Evolutionary conservation across 306 rosid species (phyloP).

Genomic region (Argentina anserina): DNA sequence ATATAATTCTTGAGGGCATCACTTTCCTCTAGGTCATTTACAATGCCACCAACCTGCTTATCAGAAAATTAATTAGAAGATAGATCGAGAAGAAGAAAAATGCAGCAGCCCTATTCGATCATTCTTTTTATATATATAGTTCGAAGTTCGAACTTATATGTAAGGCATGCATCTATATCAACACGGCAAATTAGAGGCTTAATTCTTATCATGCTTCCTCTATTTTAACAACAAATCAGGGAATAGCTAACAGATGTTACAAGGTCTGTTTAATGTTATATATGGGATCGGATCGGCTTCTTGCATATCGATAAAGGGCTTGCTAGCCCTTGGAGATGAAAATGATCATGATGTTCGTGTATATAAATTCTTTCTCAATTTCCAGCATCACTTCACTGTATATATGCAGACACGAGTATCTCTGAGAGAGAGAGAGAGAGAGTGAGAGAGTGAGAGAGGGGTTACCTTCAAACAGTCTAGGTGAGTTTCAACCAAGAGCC

Average conservation of each 20-base stretch:
- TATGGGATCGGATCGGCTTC: neutral
- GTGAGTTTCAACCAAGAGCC: slow-evolving; percentile 57
- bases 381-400: no score
- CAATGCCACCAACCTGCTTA: slow-evolving; percentile 48
- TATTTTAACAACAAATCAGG: neutral
- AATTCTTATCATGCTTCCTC: neutral
- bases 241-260: neutral
- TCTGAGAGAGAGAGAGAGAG: neutral
- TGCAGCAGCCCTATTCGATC: neutral
- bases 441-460: neutral
- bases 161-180: neutral
- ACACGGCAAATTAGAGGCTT: neutral
- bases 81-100: neutral
- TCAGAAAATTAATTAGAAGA: neutral
- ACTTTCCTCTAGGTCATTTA: slow-evolving; percentile 34
- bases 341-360: no score
- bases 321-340: neutral
- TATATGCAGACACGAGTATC: no score
- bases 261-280: neutral
- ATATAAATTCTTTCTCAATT: no score
- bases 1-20: slow-evolving; percentile 26
- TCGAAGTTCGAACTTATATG: neutral
- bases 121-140: neutral
- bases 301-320: neutral
- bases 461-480: slow-evolving; percentile 73